Evolutionary conservation across 2,329 filamentous ascomycete genomes (phyloP).

Genomic region (Phyllachora maydis): DNA sequence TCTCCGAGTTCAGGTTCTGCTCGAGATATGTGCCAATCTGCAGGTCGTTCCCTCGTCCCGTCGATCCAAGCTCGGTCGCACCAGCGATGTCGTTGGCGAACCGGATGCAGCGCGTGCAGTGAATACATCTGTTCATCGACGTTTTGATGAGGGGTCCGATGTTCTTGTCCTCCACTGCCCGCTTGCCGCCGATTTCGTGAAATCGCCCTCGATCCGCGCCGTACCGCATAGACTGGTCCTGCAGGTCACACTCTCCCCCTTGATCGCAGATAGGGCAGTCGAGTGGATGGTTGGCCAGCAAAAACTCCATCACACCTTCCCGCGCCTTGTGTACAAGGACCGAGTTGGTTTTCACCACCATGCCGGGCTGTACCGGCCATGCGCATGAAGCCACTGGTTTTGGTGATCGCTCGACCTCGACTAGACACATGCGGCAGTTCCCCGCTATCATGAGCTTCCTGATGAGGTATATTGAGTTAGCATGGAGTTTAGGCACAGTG

Average conservation of each 20-base stretch:
- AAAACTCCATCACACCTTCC: constrained; percentile 97
- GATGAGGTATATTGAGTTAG: constrained; percentile 13
- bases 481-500: too few species aligned
- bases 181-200: constrained; percentile 89
- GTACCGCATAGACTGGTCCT: constrained; percentile 99
- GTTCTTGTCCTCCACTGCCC: constrained; percentile 98
- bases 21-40: constrained; percentile 98
- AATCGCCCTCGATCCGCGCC: constrained; percentile 90
- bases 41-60: constrained; percentile 87
- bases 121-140: constrained; percentile 99
- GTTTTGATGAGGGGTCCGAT: constrained; percentile 97
- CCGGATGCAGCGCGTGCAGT: constrained; percentile 93
- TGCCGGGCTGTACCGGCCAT: constrained; percentile 95
- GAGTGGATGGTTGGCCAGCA: constrained; percentile 87
- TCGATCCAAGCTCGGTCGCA: constrained; percentile 84
- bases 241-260: constrained; percentile 95
- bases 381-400: constrained; percentile 97
- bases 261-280: constrained; percentile 98
- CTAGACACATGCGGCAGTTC: constrained; percentile 98
- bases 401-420: constrained; percentile 89
- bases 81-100: constrained; percentile 96
- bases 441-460: constrained; percentile 97
- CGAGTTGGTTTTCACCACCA: constrained; percentile 98
- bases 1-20: constrained; percentile 76
- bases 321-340: constrained; percentile 91